Base-by-base conservation (phyloP, 2,329 filamentous ascomycete genomes). In the Biscogniauxia mediterranea region DNA sequence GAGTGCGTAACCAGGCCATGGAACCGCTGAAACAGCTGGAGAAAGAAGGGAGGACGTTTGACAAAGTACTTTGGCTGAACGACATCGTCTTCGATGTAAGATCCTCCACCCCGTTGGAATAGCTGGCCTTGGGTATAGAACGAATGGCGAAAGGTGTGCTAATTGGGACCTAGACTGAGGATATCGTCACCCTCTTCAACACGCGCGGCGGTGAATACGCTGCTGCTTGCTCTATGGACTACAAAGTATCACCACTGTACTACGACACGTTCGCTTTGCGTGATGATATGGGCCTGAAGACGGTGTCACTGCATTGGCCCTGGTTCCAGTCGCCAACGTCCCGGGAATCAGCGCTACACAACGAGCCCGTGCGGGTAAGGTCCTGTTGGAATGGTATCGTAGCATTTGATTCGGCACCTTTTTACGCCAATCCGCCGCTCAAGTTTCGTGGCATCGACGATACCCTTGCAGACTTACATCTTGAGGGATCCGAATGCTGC, bases 301-400 rank as follows among this genome's bases (percentile, higher is more conserved):
- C 81, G 3, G 71, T 81, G 3, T 82, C 81, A 57, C 76, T 80
- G 53, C 78, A 78, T 42, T 89, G 85, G 83, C 86, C 86, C 0
- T 89, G 84, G 75, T 88, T 89, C 67, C 78, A 80, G 26, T 79
- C 67, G 11, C 73, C 70, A 9, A 66, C 68, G 1, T 74, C 79
- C 9, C 72, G 76, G 23, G 70, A 79, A 25, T 81, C 84, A 0
- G 76, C 87, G 21, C 79, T 80, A 63, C 73, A 70, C 20, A 79
- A 81, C 65, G 71, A 76, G 11, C 83, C 86, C 0, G 79, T 88
- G 1, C 83, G 81, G 1, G 87, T 90, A 0, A 74, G 76, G n/a
- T 87, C 84, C 51, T 90, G 88, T 72, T 90, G 87, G 87, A 89
- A 90, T 66, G 88, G 87, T 52, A 84, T 88, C 70, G 80, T 80